Evolutionary conservation across 495 filamentous ascomycete genomes (phyloP).

Genomic region (Podospora pseudocomata): DNA sequence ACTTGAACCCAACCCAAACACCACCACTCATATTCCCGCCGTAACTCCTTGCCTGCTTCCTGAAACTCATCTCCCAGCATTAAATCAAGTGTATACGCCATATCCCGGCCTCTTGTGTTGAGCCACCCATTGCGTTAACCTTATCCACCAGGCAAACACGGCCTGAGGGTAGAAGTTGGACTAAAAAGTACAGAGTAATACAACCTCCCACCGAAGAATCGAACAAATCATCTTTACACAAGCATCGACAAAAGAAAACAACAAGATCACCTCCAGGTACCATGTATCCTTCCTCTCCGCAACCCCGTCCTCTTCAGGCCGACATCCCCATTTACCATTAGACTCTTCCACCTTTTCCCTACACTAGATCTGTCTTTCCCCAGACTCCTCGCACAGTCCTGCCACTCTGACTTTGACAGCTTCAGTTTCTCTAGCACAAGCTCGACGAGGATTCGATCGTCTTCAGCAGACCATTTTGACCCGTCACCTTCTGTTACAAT

Average conservation of each 20-base stretch:
- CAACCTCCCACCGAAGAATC: not conserved
- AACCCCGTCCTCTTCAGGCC: slow-evolving; percentile 48
- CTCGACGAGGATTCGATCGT: slow-evolving; percentile 68
- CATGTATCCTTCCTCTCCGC: slow-evolving; percentile 46
- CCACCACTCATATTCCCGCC: not conserved
- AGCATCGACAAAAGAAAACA: slow-evolving; percentile 3
- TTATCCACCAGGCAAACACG: not conserved
- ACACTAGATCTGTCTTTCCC: slow-evolving; percentile 63
- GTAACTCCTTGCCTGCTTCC: not conserved
- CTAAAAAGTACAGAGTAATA: not conserved
- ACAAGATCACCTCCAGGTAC: slow-evolving; percentile 47
- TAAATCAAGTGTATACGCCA: not conserved
- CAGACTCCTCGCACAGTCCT: slow-evolving; percentile 69
- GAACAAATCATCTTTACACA: not conserved
- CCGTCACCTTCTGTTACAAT: slow-evolving; percentile 45
- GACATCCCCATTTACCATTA: slow-evolving; percentile 60
- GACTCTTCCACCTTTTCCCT: slow-evolving; percentile 65
- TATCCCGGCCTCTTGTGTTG: not conserved
- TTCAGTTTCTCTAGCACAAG: slow-evolving; percentile 72
- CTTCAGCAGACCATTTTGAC: slow-evolving; percentile 58
- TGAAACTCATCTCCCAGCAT: not conserved
- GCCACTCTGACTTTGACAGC: slow-evolving; percentile 70
- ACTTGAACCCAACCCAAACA: not conserved
- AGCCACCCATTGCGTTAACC: not conserved
- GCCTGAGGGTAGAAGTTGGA: not conserved